These are phyloP conservation scores for Eucommia ulmoides DNA, from an alignment of 257 asterid species.

Conservation along the genomic window DNA sequence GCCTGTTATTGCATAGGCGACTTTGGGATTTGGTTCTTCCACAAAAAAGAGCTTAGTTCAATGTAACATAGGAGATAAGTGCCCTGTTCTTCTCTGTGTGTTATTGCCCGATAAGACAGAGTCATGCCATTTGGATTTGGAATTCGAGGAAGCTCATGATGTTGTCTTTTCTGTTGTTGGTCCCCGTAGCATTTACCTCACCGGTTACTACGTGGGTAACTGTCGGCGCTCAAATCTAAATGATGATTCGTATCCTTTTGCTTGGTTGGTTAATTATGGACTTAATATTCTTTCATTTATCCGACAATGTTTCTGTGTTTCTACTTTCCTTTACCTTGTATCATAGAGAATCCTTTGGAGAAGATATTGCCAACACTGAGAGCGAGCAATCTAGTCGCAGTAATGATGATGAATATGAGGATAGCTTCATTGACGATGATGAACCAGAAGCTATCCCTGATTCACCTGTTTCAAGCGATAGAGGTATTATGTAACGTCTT, in stretches of 20 bases:
- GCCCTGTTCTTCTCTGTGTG: conserved; percentile 57
- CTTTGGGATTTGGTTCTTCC: conserved; percentile 58
- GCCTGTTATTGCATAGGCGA: conserved; percentile 39
- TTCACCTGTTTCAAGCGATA: conserved; percentile 30
- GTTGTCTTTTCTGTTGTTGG: conserved; percentile 82
- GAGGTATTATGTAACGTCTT: conserved; percentile 27
- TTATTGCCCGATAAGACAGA: conserved; percentile 49
- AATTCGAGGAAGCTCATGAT: conserved; percentile 82
- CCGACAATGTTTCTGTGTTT: background rate
- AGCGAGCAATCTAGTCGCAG: conserved; percentile 36
- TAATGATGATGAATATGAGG: conserved; percentile 70
- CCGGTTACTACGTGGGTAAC: conserved; percentile 50
- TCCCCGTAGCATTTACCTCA: conserved; percentile 56
- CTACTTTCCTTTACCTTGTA: conserved; percentile 31
- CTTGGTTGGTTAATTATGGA: background rate
- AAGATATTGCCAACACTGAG: conserved; percentile 59
- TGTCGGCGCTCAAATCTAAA: conserved; percentile 15
- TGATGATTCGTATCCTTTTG: conserved; percentile 65
- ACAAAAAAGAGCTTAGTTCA: conserved; percentile 39
- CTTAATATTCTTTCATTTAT: no score
- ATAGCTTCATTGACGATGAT: conserved; percentile 62
- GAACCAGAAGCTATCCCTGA: conserved; percentile 20
- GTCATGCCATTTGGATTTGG: conserved; percentile 69
- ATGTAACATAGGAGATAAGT: conserved; percentile 67
- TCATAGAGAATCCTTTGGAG: conserved; percentile 71